Evolutionary conservation across 306 rosid species (phyloP).

Genomic region (Prinsepia uniflora): DNA sequence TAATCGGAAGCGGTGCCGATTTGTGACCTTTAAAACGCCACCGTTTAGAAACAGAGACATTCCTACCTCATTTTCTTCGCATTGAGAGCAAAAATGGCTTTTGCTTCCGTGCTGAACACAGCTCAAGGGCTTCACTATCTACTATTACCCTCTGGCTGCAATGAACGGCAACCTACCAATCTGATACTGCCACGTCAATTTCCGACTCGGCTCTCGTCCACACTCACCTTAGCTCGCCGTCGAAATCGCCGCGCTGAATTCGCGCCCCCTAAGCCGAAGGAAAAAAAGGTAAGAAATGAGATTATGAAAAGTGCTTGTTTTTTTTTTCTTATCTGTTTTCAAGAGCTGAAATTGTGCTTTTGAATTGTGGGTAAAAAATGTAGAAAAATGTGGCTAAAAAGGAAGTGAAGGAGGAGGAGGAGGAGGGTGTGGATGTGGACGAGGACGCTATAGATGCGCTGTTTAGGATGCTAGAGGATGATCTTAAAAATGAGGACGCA

Average conservation of each 20-base stretch:
- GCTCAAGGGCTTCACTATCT: constrained; percentile 35
- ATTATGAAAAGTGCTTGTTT: background rate
- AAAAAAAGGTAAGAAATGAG: constrained; percentile 41
- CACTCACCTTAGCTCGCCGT: constrained; percentile 40
- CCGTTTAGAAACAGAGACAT: background rate
- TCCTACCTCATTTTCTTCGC: background rate
- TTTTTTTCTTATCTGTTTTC: background rate
- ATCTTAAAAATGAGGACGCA: constrained; percentile 60
- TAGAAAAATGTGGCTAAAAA: constrained; percentile 37
- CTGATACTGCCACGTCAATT: constrained; percentile 37
- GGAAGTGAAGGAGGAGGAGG: constrained; percentile 22
- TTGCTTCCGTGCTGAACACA: constrained; percentile 29
- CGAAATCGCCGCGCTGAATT: constrained; percentile 25
- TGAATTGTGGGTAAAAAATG: background rate
- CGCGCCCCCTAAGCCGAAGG: constrained; percentile 40
- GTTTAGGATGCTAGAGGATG: constrained; percentile 75
- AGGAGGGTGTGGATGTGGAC: constrained; percentile 35
- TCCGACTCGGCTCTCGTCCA: constrained; percentile 33
- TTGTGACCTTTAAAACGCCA: background rate
- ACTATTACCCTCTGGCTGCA: constrained; percentile 28
- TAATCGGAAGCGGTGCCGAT: background rate
- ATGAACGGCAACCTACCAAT: constrained; percentile 16
- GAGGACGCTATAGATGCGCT: constrained; percentile 76
- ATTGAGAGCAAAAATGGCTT: constrained; percentile 29
- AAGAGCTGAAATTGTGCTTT: background rate